Base-by-base conservation (phyloP, 1,284 basidiomycete species). In the Austroboletus novae-zelandiae region DNA sequence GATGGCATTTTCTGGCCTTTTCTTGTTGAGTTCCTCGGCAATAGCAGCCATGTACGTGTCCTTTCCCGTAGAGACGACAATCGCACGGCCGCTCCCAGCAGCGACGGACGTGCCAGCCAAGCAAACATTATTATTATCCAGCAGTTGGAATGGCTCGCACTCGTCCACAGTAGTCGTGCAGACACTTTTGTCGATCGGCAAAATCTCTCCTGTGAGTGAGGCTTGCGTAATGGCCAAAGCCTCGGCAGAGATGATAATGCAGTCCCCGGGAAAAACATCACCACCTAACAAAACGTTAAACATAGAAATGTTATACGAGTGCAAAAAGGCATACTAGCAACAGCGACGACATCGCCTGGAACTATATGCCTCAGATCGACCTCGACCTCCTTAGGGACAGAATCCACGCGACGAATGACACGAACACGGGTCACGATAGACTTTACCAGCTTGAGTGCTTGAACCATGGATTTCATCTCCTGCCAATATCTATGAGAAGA, bases 1-100 rank as follows among this genome's bases (percentile, higher is more conserved):
- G 42, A 68, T 58, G 11, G 67, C 40, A 3, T 66, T 66, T 29
- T 66, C 64, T 9, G 64, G 64, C 14, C 62, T 48, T 36, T 56
- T 67, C 49, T 15, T 66, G n/a, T 65, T 67, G 30, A 66, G 64
- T 35, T 66, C 64, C 25, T 66, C 59, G 4, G 64, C 66, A n/a
- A 66, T 66, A 35, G 65, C 51, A 48, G 64, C 64, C 66, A 64
- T 67, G 47, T 70, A 66, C 10, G 64, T 66, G 44, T 70, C 55
- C 31, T 56, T 56, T 31, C 66, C 64, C 7, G 64, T 70, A 35
- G 61, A 64, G 27, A 69, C 52, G 29, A 69, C 65, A 3, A 66
- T 5, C 3, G 50, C 67, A 7, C 66, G 59, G 5, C 66, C 64
- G 15, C 61, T 66, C 27, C 64, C 64, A 15, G 64, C 48, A 30